Evolutionary conservation across 129 eudicot species (phyloP).

Genomic region (Ambrosia trifida): DNA sequence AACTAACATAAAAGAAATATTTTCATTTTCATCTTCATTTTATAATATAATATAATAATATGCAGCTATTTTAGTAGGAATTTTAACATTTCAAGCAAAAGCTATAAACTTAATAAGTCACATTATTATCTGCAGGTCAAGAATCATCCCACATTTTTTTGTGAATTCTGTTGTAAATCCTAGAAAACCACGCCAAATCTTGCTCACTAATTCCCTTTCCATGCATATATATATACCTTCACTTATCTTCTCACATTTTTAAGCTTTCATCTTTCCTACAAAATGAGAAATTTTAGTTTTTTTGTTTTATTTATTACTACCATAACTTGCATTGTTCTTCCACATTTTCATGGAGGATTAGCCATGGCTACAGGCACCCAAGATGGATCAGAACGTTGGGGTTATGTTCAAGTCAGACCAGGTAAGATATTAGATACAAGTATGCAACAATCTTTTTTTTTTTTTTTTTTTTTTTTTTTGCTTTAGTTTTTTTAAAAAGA

Average conservation of each 20-base stretch:
- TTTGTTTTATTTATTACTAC: slow-evolving; percentile 10
- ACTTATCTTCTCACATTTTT: not conserved
- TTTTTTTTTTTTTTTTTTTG: too few relatives aligned
- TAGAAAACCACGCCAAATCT: slow-evolving; percentile 32
- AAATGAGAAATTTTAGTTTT: slow-evolving; percentile 26
- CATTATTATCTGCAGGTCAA: slow-evolving; percentile 26
- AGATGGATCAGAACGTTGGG: slow-evolving; percentile 58
- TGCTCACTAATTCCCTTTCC: slow-evolving; percentile 21
- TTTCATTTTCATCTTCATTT: not conserved
- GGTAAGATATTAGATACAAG: slow-evolving; percentile 25
- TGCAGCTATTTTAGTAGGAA: not conserved
- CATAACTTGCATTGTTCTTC: slow-evolving; percentile 25
- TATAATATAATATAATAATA: not conserved
- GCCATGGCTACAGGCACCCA: slow-evolving; percentile 33
- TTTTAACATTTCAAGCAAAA: slow-evolving; percentile 14
- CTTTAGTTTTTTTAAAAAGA: too few relatives aligned
- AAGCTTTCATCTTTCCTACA: not conserved
- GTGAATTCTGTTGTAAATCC: slow-evolving; percentile 24
- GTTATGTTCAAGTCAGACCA: slow-evolving; percentile 56
- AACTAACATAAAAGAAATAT: too few relatives aligned
- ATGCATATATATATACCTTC: slow-evolving; percentile 26
- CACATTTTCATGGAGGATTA: slow-evolving; percentile 34
- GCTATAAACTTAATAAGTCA: not conserved
- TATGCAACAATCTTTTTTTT: not conserved
- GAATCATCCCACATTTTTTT: slow-evolving; percentile 26